These are phyloP conservation scores for Phaeotremella fagi DNA, from an alignment of 768 basidiomycete genomes.

Conservation along the genomic window DNA sequence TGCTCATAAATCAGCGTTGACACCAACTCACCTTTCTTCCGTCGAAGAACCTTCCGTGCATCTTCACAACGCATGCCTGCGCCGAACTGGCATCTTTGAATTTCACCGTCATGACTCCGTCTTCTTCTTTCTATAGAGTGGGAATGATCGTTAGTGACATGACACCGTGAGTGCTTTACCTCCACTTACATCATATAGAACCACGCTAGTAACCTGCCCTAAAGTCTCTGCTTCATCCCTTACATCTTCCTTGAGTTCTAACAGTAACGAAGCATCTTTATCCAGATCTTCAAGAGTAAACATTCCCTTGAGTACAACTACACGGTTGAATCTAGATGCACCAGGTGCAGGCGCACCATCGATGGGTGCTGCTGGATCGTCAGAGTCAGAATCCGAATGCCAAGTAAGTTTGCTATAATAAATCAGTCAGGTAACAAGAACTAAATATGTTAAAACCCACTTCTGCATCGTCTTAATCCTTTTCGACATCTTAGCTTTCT, in stretches of 20 bases:
- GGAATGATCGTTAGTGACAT: not conserved
- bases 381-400: slow-evolving; percentile 91
- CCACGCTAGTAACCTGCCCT: slow-evolving; percentile 93
- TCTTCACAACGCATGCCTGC: slow-evolving; percentile 90
- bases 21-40: slow-evolving; percentile 59
- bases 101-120: slow-evolving; percentile 93
- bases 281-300: slow-evolving; percentile 81
- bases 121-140: slow-evolving; percentile 69
- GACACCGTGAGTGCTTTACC: too few relatives aligned
- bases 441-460: too few relatives aligned
- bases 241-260: slow-evolving; percentile 95
- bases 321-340: slow-evolving; percentile 56
- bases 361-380: slow-evolving; percentile 47
- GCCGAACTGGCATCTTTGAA: slow-evolving; percentile 90
- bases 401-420: slow-evolving; percentile 79
- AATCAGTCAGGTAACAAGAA: slow-evolving; percentile 5
- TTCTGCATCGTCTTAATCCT: slow-evolving; percentile 49
- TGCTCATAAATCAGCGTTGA: not conserved
- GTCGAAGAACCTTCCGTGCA: slow-evolving; percentile 88
- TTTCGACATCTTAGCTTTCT: slow-evolving; percentile 46
- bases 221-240: slow-evolving; percentile 83
- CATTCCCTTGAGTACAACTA: slow-evolving; percentile 94
- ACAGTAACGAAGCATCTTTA: slow-evolving; percentile 73
- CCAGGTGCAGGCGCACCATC: slow-evolving; percentile 47
- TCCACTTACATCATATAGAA: slow-evolving; percentile 80